Base-by-base conservation (phyloP, 495 filamentous ascomycete genomes). In the Amniculicola lignicola region DNA sequence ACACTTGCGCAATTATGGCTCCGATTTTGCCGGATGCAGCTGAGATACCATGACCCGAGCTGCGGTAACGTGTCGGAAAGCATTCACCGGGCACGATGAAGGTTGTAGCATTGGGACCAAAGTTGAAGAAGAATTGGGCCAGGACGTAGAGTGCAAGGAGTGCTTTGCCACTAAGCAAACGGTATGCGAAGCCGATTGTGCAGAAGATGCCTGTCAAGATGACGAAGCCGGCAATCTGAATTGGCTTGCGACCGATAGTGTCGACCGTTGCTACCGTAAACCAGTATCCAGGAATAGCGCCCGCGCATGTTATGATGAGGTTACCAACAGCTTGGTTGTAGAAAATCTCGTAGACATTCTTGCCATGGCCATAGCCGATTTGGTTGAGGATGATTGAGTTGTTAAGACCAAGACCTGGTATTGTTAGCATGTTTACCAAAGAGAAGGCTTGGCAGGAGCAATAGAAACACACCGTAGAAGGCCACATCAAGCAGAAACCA, bases 31-130 rank as follows among this genome's bases (percentile, higher is more conserved):
- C 90, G 2, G 83, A 75, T 0, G 85, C 89, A 11, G 89, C 90
- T 3, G 84, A 89, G 67, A 96, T 78, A 39, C 90, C 90, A 70
- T 95, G 89, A 2, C 85, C 86, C 22, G 88, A 89, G 10, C 83
- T 86, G 2, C 90, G 80, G 66, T 92, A 93, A 35, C 89, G 82
- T 2, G 90, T 95, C 0, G 90, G 90, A 74, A 92, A 96, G 62
- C 82, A 86, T 67, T 96, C 90, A 15, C 89, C 90, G 11, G 90
- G 90, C 0, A 95, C 84, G 63, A 95, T 86, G 74, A 95, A 95
- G 23, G 89, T 95, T n/a, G 88, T 95, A 1, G 88, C 76, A 70
- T 95, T 95, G 46, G 90, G 90, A 2, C 89, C 84, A 57, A 82
- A 90, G 73, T 91, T 91, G 79, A 91, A 91, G 75, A 88, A 91